Evolutionary conservation across 257 asterid genomes (phyloP).

Genomic region (Capsicum pubescens): DNA sequence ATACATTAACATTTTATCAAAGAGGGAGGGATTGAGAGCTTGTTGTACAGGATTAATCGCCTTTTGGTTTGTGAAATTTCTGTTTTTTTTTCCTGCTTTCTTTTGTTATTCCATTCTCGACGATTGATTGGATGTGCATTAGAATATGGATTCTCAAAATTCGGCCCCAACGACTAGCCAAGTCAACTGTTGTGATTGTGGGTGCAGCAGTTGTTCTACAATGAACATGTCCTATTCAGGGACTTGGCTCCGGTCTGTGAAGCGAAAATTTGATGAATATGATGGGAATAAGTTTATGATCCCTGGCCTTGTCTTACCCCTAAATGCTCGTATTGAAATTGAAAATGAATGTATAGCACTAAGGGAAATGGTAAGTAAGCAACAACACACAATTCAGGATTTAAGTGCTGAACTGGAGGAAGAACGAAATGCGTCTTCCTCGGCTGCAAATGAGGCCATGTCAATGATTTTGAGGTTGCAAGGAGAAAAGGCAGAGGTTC

Average conservation of each 20-base stretch:
- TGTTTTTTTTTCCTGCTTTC: not conserved
- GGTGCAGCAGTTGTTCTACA: conserved; percentile 61
- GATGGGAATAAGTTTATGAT: conserved; percentile 50
- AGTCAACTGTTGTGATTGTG: conserved; percentile 78
- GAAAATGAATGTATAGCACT: conserved; percentile 83
- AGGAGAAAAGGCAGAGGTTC: conserved; percentile 95
- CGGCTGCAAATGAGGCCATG: conserved; percentile 97
- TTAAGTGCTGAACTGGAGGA: conserved; percentile 84
- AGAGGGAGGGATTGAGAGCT: conserved; percentile 28
- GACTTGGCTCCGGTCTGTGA: conserved; percentile 63
- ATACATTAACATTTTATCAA: conserved; percentile 9
- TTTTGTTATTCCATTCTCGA: conserved; percentile 33
- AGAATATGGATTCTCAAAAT: conserved; percentile 63
- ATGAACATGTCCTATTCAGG: conserved; percentile 64
- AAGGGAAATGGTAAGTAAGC: conserved; percentile 80
- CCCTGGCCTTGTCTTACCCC: conserved; percentile 60
- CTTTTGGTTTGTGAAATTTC: conserved; percentile 18
- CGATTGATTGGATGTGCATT: conserved; percentile 37
- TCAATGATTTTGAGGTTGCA: conserved; percentile 96
- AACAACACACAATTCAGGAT: conserved; percentile 74
- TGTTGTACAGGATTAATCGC: conserved; percentile 9
- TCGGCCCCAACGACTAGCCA: conserved; percentile 47
- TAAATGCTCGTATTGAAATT: conserved; percentile 78
- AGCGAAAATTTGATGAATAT: conserved; percentile 65
- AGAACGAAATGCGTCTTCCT: conserved; percentile 91